phyloP scores from a whole-genome alignment of 345 rosid genomes.

The Boechera retrofracta region DNA sequence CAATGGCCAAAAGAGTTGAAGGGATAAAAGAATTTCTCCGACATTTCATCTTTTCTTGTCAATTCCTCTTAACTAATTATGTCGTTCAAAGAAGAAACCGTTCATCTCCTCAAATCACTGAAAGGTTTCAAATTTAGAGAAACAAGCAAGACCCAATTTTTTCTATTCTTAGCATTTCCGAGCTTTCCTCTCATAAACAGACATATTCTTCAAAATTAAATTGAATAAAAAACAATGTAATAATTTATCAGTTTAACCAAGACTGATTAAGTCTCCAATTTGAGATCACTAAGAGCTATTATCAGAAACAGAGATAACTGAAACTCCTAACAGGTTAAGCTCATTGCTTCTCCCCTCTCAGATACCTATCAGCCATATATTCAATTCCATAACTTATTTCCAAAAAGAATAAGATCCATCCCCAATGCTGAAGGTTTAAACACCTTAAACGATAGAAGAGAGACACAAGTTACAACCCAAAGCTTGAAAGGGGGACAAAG shows the following conservation, averaged over 20 bases:
- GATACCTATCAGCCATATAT: background rate
- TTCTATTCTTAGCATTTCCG: slow-evolving; percentile 48
- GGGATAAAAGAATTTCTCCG: slow-evolving; percentile 42
- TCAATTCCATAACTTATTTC: background rate
- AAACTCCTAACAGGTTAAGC: slow-evolving; percentile 9
- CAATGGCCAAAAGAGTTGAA: slow-evolving; percentile 39
- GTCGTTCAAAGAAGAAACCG: slow-evolving; percentile 47
- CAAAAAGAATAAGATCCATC: background rate
- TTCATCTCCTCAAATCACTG: slow-evolving; percentile 52
- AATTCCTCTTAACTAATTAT: slow-evolving; percentile 32
- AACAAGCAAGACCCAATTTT: slow-evolving; percentile 41
- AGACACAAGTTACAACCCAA: background rate
- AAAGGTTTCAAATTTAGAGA: slow-evolving; percentile 51
- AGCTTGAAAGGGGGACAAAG: background rate
- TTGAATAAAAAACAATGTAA: background rate
- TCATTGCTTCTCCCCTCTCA: slow-evolving; percentile 6
- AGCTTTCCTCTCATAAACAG: slow-evolving; percentile 35
- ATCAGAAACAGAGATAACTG: slow-evolving; percentile 20
- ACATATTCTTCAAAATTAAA: background rate
- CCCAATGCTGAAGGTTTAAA: slow-evolving; percentile 1
- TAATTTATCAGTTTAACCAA: background rate
- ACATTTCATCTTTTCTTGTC: slow-evolving; percentile 42
- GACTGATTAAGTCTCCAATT: background rate
- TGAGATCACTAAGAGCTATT: background rate
- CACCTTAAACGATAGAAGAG: slow-evolving; percentile 1